phyloP scores from a whole-genome alignment of 139 green algal species.

The Ulvella scutata region DNA sequence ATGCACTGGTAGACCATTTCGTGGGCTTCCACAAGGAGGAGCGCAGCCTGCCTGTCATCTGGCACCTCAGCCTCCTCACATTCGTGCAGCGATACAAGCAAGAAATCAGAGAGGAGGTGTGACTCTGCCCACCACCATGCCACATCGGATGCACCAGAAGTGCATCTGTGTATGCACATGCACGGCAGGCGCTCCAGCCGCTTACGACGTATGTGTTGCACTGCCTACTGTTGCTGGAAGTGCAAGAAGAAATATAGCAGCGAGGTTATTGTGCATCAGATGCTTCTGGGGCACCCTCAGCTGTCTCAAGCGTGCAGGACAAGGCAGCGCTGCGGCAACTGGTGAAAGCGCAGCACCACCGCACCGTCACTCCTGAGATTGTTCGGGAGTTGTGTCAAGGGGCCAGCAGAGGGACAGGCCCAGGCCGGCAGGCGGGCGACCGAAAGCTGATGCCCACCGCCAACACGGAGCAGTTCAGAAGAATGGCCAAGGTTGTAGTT shows the following conservation, averaged over 20 bases:
- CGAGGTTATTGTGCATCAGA: no score
- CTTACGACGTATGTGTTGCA: not conserved
- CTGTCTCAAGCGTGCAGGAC: no score
- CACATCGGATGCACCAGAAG: not conserved
- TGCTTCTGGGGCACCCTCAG: no score
- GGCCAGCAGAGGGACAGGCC: not conserved
- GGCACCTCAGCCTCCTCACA: constrained; percentile 87
- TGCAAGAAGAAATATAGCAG: constrained; percentile 83
- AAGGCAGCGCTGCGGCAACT: constrained; percentile 58
- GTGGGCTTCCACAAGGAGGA: constrained; percentile 30
- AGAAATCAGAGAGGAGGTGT: constrained; percentile 10
- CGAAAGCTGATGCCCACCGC: not conserved
- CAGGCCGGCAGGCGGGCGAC: not conserved
- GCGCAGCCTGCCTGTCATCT: constrained; percentile 89
- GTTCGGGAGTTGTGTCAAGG: constrained; percentile 66
- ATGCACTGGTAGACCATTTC: constrained; percentile 32
- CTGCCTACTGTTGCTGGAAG: not conserved
- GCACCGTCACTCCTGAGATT: constrained; percentile 79
- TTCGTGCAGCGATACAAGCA: constrained; percentile 85
- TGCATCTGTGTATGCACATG: not conserved
- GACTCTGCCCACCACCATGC: not conserved
- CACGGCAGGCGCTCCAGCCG: not conserved
- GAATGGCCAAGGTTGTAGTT: not conserved
- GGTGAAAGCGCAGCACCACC: constrained; percentile 67
- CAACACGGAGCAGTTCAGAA: not conserved